Evolutionary conservation across 148 eudicot genomes (phyloP).

Genomic region (Rhododendron henanense): DNA sequence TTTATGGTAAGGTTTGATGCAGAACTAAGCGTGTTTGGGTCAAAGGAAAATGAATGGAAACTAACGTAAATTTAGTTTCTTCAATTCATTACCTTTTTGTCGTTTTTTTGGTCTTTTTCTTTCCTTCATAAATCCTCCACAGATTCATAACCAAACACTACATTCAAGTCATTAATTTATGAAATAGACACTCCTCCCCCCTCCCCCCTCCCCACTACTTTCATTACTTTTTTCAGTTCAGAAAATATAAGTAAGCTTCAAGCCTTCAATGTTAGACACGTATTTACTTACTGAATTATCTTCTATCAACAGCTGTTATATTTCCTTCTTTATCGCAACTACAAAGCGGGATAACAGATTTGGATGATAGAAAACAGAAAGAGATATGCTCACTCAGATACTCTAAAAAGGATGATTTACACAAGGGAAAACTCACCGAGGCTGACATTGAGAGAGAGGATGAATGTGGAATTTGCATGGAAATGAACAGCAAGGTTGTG

Average conservation of each 20-base stretch:
- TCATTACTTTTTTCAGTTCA: not conserved
- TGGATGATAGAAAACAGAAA: conserved; percentile 65
- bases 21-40: not conserved
- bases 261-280: not conserved
- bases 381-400: conserved; percentile 44
- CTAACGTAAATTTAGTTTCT: not conserved
- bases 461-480: conserved; percentile 82
- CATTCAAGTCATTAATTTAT: not conserved
- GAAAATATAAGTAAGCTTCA: not conserved
- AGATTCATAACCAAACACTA: not conserved
- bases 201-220: not conserved
- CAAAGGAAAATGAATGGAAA: not conserved
- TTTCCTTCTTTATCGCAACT: conserved; percentile 78
- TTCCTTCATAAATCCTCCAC: not conserved
- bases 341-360: conserved; percentile 63
- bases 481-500: conserved; percentile 42
- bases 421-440: conserved; percentile 32
- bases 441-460: conserved; percentile 57
- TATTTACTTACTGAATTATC: not conserved
- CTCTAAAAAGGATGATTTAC: conserved; percentile 29
- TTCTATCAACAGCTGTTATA: conserved; percentile 39
- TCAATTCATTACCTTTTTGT: not conserved
- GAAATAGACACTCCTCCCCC: not conserved
- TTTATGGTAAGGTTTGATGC: conserved; percentile 39
- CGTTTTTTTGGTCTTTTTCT: not conserved